Conservation (phyloP, 805 yeast genomes). For the Candida silvatica region DNA sequence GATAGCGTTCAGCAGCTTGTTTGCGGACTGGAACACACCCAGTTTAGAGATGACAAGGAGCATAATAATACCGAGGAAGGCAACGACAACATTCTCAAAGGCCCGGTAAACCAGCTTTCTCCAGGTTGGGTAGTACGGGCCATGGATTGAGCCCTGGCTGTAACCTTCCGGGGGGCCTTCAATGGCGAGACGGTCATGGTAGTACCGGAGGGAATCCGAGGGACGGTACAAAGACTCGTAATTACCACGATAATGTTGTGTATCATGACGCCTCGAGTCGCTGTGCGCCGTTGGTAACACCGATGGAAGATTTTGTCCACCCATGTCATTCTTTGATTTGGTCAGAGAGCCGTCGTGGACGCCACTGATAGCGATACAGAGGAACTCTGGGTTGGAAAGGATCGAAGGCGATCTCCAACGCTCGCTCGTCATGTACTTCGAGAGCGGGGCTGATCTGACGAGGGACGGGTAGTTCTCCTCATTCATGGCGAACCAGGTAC, state of each 20-base stretch:
- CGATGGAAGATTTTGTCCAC: slow-evolving; percentile 10
- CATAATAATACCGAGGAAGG: slow-evolving; percentile 28
- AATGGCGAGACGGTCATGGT: slow-evolving; percentile 9
- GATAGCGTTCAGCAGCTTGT: slow-evolving; percentile 20
- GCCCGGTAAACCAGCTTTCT: slow-evolving; percentile 18
- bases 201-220: slow-evolving; percentile 5
- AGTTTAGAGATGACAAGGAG: slow-evolving; percentile 29
- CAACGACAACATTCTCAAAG: slow-evolving; percentile 42
- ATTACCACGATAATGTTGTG: slow-evolving; percentile 3
- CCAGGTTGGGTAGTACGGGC: slow-evolving; percentile 13
- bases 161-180: slow-evolving; percentile 12
- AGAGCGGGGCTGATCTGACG: slow-evolving; percentile 70
- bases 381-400: slow-evolving; percentile 28
- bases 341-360: slow-evolving; percentile 33
- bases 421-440: slow-evolving; percentile 46
- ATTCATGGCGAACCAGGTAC: slow-evolving; percentile 84
- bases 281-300: slow-evolving; percentile 15
- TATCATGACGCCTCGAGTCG: slow-evolving; percentile 8
- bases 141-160: slow-evolving; percentile 7
- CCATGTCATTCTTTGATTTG: slow-evolving; percentile 1
- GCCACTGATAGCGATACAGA: slow-evolving; percentile 37
- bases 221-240: neutral
- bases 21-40: slow-evolving; percentile 28
- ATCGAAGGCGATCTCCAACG: slow-evolving; percentile 33
- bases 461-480: slow-evolving; percentile 70